Base-by-base conservation (phyloP, 768 basidiomycete species). In the Podaxis sp. region DNA sequence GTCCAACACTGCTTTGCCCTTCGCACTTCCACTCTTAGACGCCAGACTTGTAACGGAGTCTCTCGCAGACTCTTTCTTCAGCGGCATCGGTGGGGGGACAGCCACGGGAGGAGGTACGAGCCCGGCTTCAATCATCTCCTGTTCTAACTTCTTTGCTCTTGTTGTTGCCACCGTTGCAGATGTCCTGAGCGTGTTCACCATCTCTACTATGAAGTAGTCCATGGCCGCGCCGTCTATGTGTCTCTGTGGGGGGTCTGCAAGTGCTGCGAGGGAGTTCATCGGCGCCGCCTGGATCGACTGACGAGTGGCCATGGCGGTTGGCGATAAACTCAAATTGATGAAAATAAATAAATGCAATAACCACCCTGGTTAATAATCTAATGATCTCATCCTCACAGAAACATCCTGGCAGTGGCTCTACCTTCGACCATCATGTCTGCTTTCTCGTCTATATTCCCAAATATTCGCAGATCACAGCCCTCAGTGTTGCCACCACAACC, bases 121-220 rank as follows among this genome's bases (percentile, higher is more conserved):
- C 1, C 91, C 91, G 6, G 89, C 88, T 16, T 89, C 87, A 25
- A 85, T 76, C 89, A 92, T 91, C 63, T 92, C 87, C 50, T 84
- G 80, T 71, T 94, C 91, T 62, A 88, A 77, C 68, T 83, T 82
- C 72, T 86, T 86, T 18, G 82, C 72, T 32, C 90, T 82, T 36
- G 83, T 79, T 1, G 82, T 79, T 16, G 93, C 93, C 28, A 91
- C 84, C 18, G 81, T 81, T 3, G 94, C 80, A 2, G 93, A 95
- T 36, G 79, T 81, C 27, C 86, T 84, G 35, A 98, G 79, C 0
- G 89, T 84, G 66, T 84, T 79, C 62, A 93, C 87, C 57, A 89
- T 79, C 70, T 91, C 89, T 59, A 94, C 92, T 59, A 94, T 75
- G 68, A 98, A 87, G 74, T 94, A 95, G 67, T 93, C 91, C 84